These are phyloP conservation scores for Colletotrichum trifolii DNA, from an alignment of 2,329 filamentous ascomycete genomes.

Conservation along the genomic window DNA sequence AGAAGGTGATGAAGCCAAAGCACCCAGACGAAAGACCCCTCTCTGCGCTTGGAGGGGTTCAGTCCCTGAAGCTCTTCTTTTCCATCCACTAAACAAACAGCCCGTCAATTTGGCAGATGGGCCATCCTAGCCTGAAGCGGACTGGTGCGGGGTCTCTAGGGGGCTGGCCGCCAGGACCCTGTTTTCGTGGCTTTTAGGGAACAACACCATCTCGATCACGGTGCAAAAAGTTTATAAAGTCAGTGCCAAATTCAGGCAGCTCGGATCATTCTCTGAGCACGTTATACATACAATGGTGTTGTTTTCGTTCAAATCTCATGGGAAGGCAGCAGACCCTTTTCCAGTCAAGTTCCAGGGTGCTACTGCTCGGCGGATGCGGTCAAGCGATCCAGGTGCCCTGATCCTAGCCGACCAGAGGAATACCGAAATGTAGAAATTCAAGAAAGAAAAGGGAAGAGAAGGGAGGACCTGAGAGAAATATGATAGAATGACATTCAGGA, in stretches of 20 bases:
- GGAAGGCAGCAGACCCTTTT: not conserved
- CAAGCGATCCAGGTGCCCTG: too few species aligned
- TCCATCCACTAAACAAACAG: slow-evolving; percentile 4
- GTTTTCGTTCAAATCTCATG: not conserved
- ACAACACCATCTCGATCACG: not conserved
- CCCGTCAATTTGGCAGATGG: slow-evolving; percentile 26
- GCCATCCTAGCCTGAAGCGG: slow-evolving; percentile 16
- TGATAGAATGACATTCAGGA: too few species aligned
- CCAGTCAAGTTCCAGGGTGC: too few species aligned
- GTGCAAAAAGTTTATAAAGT: not conserved
- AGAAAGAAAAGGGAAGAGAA: too few species aligned
- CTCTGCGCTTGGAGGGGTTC: slow-evolving; percentile 27
- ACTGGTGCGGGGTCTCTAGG: slow-evolving; percentile 31
- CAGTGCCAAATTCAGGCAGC: not conserved
- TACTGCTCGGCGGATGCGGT: too few species aligned
- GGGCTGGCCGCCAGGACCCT: slow-evolving; percentile 13
- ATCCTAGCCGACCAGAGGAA: too few species aligned
- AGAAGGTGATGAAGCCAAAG: slow-evolving; percentile 22
- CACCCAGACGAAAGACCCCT: not conserved
- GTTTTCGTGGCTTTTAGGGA: not conserved
- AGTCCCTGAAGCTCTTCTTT: slow-evolving; percentile 23
- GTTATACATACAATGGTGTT: too few species aligned
- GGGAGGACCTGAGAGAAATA: too few species aligned
- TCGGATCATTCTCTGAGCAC: not conserved
- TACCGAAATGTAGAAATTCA: too few species aligned